Conservation (phyloP, 305 asterid genomes). For the Ajuga reptans region DNA sequence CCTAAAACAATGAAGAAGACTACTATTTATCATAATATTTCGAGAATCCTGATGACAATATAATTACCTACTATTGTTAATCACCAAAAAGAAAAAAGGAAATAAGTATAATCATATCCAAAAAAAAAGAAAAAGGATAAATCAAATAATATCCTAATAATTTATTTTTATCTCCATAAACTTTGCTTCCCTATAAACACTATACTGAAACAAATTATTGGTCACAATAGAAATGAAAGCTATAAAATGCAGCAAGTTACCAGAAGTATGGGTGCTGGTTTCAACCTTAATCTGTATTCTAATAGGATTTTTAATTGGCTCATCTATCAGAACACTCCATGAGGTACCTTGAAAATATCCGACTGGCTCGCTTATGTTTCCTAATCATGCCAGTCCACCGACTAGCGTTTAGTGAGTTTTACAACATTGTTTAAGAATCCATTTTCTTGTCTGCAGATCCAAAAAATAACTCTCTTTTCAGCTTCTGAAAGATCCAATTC, state of each 20-base stretch:
- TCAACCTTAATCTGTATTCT: conserved; percentile 20
- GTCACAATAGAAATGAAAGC: neutral
- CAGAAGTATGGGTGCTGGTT: conserved; percentile 17
- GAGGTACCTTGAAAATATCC: conserved; percentile 16
- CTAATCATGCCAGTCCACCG: too few species aligned
- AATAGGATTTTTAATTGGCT: conserved; percentile 28
- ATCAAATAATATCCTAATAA: too few species aligned
- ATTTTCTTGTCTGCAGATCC: conserved; percentile 9
- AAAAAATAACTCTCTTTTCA: neutral
- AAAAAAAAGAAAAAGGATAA: neutral
- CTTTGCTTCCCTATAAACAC: neutral
- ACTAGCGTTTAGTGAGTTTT: too few species aligned
- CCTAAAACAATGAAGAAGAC: too few species aligned
- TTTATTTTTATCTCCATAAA: too few species aligned
- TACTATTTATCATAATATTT: too few species aligned
- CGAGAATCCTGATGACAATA: too few species aligned
- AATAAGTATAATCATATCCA: neutral
- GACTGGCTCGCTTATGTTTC: too few species aligned
- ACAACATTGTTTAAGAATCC: neutral
- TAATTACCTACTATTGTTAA: too few species aligned
- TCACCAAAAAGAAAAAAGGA: too few species aligned
- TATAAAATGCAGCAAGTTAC: neutral
- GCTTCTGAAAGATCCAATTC: neutral
- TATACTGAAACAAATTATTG: neutral
- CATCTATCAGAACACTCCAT: conserved; percentile 9